Base-by-base conservation (phyloP, 2,329 filamentous ascomycete species). In the Pseudonectria foliicola region DNA sequence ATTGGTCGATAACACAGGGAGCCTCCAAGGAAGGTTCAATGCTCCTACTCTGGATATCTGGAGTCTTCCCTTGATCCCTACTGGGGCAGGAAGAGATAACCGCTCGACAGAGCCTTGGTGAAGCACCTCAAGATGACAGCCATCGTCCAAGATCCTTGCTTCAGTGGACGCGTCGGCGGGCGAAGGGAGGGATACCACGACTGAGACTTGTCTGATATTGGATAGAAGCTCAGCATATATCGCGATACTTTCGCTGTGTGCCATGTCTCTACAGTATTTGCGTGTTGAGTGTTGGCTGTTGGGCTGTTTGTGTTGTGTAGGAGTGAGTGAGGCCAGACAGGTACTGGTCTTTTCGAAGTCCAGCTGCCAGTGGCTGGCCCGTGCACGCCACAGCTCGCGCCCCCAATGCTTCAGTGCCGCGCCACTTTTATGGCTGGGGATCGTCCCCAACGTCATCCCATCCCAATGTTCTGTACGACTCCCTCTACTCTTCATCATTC, bases 141-240 rank as follows among this genome's bases (percentile, higher is more conserved):
- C 68, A 40, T 70, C 60, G 25, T 63, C 50, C 10, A 67, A 60
- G 27, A 79, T 44, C 11, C 57, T 57, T 16, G 63, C 65, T 29
- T 48, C 52, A 13, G 70, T 75, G n/a, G 58, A 59, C 15, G 57
- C 38, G 33, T 66, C 61, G 29, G 56, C 56, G 4, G 64, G 57
- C 10, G 67, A 63, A 3, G 64, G 59, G 2, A 81, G 59, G 3
- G 67, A 65, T 6, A 68, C 73, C 33, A 68, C 71, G 14, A 82
- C 59, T 4, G 77, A 80, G 26, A 83, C 65, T 52, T 81, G 77
- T 27, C 72, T 67, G 44, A 84, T 79, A 40, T 82, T 80, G 18
- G 70, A 63, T 3, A 83, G 67, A 2, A 82, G 66, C 58, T 84
- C 80, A 5, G 78, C 77, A 51, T 83, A 82, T 14, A 82, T 64